A percentile compares a stretch with the other conserved stretches of the same genome.
Evolutionary conservation across 2,329 filamentous ascomycete genomes (phyloP).

Genomic region (Claviceps sorghi): DNA sequence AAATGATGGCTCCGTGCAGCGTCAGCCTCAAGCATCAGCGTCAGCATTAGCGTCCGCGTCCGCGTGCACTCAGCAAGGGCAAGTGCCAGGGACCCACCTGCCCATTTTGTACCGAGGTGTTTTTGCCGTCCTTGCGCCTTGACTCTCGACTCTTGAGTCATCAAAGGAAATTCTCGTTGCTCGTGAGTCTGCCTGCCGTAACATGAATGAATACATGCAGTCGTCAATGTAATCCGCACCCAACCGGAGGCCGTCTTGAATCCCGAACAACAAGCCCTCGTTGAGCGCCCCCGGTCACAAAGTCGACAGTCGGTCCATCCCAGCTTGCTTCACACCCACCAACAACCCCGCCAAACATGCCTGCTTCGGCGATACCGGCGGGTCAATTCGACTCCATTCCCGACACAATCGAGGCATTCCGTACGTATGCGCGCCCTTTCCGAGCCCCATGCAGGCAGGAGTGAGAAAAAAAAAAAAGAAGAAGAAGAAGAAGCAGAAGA

Average conservation of each 20-base stretch:
- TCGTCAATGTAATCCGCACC: too few species aligned
- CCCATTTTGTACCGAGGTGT: background rate
- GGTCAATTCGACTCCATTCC: constrained; percentile 51
- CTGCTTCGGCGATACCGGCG: constrained; percentile 32
- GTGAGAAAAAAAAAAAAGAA: background rate
- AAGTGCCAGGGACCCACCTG: background rate
- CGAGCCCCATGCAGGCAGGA: constrained; percentile 1
- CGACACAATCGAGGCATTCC: constrained; percentile 48
- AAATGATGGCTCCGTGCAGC: too few species aligned
- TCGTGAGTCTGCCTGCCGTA: too few species aligned
- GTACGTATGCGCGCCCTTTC: constrained; percentile 28
- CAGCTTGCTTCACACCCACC: background rate
- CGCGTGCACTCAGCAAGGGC: background rate
- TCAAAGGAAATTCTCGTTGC: too few species aligned
- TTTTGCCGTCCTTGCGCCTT: too few species aligned
- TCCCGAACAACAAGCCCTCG: background rate
- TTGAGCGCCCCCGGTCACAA: background rate
- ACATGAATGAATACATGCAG: too few species aligned
- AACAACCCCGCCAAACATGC: constrained; percentile 24
- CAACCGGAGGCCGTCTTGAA: too few species aligned
- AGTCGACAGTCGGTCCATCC: background rate
- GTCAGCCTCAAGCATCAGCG: too few species aligned
- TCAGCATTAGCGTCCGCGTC: too few species aligned
- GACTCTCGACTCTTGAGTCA: too few species aligned
- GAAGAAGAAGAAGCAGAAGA: background rate